A percentile compares a stretch with the other conserved stretches of the same genome.
phyloP scores from a whole-genome alignment of 2,329 filamentous ascomycete genomes.

The Alternaria panax region DNA sequence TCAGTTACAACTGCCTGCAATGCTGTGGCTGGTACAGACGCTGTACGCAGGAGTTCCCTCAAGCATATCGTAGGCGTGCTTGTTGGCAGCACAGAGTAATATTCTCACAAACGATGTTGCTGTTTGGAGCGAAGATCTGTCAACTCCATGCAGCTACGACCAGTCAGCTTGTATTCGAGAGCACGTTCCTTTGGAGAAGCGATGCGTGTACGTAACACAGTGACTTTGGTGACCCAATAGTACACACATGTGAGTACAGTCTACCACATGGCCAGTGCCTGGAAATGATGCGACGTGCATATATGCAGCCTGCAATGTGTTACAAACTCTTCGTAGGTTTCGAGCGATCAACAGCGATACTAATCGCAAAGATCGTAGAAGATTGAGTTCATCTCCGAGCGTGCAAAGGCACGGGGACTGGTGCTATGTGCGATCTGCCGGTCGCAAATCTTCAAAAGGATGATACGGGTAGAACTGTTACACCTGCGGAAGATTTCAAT shows the following conservation, averaged over 20 bases:
- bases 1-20: slow-evolving; percentile 7
- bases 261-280: neutral
- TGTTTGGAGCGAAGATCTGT: neutral
- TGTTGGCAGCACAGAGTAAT: neutral
- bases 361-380: neutral
- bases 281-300: neutral
- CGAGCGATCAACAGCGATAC: neutral
- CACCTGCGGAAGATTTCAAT: neutral
- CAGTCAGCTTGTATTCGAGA: neutral
- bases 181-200: neutral
- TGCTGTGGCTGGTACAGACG: slow-evolving; percentile 7
- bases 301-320: neutral
- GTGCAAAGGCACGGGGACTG: neutral
- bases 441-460: neutral
- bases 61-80: neutral
- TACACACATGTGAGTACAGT: neutral
- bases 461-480: neutral
- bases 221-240: neutral
- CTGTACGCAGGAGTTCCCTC: slow-evolving; percentile 3
- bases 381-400: neutral
- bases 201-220: neutral
- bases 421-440: neutral
- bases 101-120: neutral
- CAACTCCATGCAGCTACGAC: neutral
- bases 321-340: neutral